phyloP scores from a whole-genome alignment of 1,284 basidiomycete species.

The Puccinia polysora region DNA sequence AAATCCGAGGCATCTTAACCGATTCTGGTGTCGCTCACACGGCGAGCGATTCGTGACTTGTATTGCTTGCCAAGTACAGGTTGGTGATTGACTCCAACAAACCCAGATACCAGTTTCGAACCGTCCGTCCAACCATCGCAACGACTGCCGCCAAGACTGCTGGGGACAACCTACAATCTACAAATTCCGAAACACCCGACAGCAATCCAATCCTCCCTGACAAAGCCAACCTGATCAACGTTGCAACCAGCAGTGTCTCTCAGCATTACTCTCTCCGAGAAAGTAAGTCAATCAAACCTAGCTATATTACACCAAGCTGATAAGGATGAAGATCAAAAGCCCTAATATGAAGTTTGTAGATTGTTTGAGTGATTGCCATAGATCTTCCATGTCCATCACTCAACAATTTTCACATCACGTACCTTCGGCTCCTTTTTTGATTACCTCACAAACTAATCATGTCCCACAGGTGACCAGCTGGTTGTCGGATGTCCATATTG shows the following conservation, averaged over 20 bases:
- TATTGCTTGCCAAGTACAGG: constrained; percentile 2
- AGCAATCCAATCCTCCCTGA: background rate
- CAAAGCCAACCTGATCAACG: background rate
- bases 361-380: background rate
- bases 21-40: background rate
- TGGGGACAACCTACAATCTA: background rate
- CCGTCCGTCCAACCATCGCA: background rate
- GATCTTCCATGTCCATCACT: too few relatives aligned
- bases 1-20: background rate
- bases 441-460: too few relatives aligned
- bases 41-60: background rate
- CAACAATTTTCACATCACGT: too few relatives aligned
- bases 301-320: background rate
- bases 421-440: too few relatives aligned
- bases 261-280: background rate
- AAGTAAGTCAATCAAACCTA: background rate
- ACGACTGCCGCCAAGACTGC: background rate
- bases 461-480: too few relatives aligned
- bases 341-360: background rate
- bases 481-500: too few relatives aligned
- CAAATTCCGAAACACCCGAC: background rate
- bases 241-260: background rate
- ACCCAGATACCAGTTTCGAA: background rate
- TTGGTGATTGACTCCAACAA: background rate
- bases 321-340: background rate